Evolutionary conservation across 257 asterid genomes (phyloP).

Genomic region (Galeopsis tetrahit): DNA sequence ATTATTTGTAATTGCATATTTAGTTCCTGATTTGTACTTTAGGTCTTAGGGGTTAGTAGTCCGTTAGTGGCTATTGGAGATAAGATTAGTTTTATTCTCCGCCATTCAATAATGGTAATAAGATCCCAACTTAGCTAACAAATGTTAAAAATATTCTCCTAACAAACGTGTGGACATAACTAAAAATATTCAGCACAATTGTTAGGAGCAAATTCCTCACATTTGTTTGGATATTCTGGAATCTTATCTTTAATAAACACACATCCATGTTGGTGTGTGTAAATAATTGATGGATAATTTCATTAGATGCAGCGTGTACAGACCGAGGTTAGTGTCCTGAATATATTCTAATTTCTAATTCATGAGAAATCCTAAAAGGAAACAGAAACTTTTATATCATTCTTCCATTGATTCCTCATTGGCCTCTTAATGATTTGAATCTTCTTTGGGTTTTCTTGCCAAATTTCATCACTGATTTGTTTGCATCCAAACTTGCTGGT

Average conservation of each 20-base stretch:
- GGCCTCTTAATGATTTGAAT: background rate
- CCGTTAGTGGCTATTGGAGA: background rate
- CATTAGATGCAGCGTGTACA: background rate
- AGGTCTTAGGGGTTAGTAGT: background rate
- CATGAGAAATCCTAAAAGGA: background rate
- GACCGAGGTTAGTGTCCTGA: background rate
- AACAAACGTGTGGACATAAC: background rate
- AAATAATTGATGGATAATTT: background rate
- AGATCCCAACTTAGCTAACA: background rate
- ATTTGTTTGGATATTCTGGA: background rate
- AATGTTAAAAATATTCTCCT: background rate
- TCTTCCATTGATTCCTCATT: background rate
- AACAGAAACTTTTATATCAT: background rate
- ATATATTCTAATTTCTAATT: background rate
- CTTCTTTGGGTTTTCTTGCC: background rate
- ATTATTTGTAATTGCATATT: background rate
- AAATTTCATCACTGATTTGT: background rate
- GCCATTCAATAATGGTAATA: background rate
- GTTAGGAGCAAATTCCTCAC: background rate
- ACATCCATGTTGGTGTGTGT: background rate
- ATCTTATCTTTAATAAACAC: background rate
- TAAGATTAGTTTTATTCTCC: background rate
- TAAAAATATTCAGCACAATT: background rate
- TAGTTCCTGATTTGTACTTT: slow-evolving; percentile 13
- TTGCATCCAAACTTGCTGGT: slow-evolving; percentile 5